A percentile compares a stretch with the other conserved stretches of the same genome.
These are phyloP conservation scores for Tribonema minus DNA, from an alignment of 108 stramenopile genomes.

Conservation along the genomic window DNA sequence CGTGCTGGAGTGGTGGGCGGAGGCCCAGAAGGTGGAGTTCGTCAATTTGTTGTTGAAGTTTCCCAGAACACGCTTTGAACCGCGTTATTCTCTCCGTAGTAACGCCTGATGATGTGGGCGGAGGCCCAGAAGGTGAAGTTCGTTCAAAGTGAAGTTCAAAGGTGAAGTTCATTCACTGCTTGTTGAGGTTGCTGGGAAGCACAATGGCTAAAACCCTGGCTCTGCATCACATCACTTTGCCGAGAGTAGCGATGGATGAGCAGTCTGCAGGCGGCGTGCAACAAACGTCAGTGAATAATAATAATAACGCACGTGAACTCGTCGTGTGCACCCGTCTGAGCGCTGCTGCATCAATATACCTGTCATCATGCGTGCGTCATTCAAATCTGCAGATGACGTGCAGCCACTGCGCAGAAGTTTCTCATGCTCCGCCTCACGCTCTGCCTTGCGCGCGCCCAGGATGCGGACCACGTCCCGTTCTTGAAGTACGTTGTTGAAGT, in stretches of 20 bases:
- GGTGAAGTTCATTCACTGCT: too few species aligned
- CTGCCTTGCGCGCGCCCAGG: too few species aligned
- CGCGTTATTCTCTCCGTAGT: not conserved
- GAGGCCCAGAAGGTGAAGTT: not conserved
- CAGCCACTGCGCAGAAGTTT: too few species aligned
- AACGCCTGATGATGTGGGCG: not conserved
- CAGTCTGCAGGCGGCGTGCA: not conserved
- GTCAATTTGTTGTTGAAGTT: not conserved
- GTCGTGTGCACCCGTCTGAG: too few species aligned
- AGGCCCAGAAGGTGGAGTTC: not conserved
- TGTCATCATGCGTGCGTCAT: too few species aligned
- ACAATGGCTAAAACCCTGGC: not conserved
- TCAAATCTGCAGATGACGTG: too few species aligned
- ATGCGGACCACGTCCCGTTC: too few species aligned
- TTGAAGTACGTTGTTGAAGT: too few species aligned
- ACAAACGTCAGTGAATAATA: conserved; percentile 8
- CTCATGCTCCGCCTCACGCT: too few species aligned
- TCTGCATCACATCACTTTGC: not conserved
- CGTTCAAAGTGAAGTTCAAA: too few species aligned
- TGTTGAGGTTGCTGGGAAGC: not conserved
- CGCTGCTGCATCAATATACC: too few species aligned
- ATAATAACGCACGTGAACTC: conserved; percentile 38
- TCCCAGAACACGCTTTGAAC: not conserved
- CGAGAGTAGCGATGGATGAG: not conserved
- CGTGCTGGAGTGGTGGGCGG: conserved; percentile 36